phyloP scores from a whole-genome alignment of 805 yeast species.

The Naumovozyma castellii region DNA sequence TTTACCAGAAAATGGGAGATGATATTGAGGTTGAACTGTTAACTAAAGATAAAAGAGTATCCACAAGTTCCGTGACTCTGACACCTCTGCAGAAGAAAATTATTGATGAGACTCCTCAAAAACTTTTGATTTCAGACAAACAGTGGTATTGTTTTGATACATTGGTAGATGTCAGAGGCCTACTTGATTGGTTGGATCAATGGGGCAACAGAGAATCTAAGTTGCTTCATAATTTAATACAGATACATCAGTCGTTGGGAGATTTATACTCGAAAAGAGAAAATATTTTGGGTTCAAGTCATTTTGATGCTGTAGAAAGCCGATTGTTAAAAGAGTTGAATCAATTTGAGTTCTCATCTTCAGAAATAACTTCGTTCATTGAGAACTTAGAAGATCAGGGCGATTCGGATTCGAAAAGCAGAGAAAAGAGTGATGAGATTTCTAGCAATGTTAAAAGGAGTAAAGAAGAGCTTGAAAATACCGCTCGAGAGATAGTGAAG shows the following conservation, averaged over 20 bases:
- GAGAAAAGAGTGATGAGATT: conserved; percentile 8
- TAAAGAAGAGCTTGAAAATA: conserved; percentile 20
- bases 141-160: conserved; percentile 69
- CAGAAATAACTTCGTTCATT: conserved; percentile 18
- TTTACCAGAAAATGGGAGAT: conserved; percentile 10
- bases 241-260: neutral
- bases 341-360: conserved; percentile 28
- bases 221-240: neutral
- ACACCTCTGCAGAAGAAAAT: conserved; percentile 45
- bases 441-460: conserved; percentile 4
- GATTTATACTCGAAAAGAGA: conserved; percentile 30
- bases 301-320: conserved; percentile 34
- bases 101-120: conserved; percentile 56
- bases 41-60: neutral
- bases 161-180: conserved; percentile 43
- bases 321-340: conserved; percentile 34
- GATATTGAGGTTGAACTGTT: conserved; percentile 11
- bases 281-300: conserved; percentile 41
- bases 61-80: conserved; percentile 1
- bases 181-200: conserved; percentile 60
- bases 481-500: conserved; percentile 29
- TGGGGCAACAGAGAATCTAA: conserved; percentile 67
- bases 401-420: neutral
- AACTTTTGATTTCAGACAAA: conserved; percentile 36
- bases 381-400: conserved; percentile 1